Evolutionary conservation across 257 asterid species (phyloP).

Genomic region (Ballota nigra): DNA sequence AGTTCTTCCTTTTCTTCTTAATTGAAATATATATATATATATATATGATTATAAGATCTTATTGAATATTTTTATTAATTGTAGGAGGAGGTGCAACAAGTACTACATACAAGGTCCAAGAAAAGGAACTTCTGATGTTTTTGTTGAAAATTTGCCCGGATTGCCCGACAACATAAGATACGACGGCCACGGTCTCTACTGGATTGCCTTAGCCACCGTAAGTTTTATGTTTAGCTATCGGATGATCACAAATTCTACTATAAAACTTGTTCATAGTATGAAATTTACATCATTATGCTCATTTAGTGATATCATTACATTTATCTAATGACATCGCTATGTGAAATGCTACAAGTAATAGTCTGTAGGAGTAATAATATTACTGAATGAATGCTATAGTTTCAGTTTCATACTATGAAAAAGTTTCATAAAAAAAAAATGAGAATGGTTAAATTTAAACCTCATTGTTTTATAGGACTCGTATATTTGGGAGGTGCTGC

Average conservation of each 20-base stretch:
- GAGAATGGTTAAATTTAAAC: too few relatives aligned
- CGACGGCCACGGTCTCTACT: conserved; percentile 77
- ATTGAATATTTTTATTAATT: background rate
- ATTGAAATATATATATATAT: background rate
- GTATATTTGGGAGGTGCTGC: conserved; percentile 26
- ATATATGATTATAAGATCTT: background rate
- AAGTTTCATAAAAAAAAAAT: too few relatives aligned
- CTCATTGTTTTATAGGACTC: conserved; percentile 37
- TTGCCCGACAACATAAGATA: conserved; percentile 78
- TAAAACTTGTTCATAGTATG: too few relatives aligned
- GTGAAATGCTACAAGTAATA: too few relatives aligned
- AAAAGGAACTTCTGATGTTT: conserved; percentile 51
- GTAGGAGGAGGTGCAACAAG: conserved; percentile 66
- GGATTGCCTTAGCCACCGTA: conserved; percentile 70
- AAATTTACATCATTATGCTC: too few relatives aligned
- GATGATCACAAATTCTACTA: too few relatives aligned
- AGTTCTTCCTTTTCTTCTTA: conserved; percentile 17
- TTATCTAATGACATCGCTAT: too few relatives aligned
- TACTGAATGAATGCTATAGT: too few relatives aligned
- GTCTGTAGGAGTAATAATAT: too few relatives aligned
- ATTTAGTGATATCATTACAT: too few relatives aligned
- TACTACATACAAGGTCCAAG: conserved; percentile 58
- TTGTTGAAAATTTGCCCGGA: conserved; percentile 75
- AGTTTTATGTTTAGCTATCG: background rate
- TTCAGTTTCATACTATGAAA: too few relatives aligned